phyloP scores from a whole-genome alignment of 192 early-diverging fungal genomes.

The Coemansia sp. region DNA sequence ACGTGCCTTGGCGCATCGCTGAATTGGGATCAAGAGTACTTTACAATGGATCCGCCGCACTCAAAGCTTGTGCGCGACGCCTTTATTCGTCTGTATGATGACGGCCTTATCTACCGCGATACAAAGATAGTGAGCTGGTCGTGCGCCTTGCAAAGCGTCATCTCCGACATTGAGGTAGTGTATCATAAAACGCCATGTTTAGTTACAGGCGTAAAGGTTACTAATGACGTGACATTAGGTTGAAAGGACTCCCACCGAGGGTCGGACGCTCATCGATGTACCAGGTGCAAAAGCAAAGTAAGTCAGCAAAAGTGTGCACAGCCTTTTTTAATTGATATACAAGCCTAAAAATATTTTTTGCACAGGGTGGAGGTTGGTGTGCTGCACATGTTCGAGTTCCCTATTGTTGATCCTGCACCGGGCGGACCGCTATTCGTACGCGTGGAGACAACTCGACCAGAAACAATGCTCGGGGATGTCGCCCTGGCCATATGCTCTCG shows the following conservation, averaged over 20 bases:
- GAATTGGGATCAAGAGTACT: constrained; percentile 81
- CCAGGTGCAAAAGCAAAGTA: constrained; percentile 74
- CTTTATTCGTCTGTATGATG: constrained; percentile 82
- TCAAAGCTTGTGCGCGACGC: constrained; percentile 81
- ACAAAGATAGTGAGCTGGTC: constrained; percentile 97
- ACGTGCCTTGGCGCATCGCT: constrained; percentile 78
- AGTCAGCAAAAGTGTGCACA: neutral
- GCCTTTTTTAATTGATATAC: neutral
- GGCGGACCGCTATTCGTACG: constrained; percentile 61
- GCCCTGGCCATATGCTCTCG: constrained; percentile 90
- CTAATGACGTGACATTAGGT: constrained; percentile 46
- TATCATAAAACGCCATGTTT: neutral
- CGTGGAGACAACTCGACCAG: constrained; percentile 95
- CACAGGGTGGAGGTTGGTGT: constrained; percentile 93
- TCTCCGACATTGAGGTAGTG: constrained; percentile 89
- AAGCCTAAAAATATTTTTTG: constrained; percentile 1
- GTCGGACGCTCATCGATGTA: constrained; percentile 65
- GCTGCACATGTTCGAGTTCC: constrained; percentile 85
- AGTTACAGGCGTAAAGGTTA: too few species aligned
- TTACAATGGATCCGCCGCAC: constrained; percentile 85
- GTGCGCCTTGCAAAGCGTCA: constrained; percentile 86
- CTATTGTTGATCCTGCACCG: constrained; percentile 63
- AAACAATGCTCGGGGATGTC: constrained; percentile 97
- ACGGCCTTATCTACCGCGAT: constrained; percentile 87
- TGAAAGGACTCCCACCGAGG: constrained; percentile 76